Evolutionary conservation across 2,329 filamentous ascomycete species (phyloP), one percentile per base, ranked within the genome.

Genomic region (Fusarium sp.): DNA sequence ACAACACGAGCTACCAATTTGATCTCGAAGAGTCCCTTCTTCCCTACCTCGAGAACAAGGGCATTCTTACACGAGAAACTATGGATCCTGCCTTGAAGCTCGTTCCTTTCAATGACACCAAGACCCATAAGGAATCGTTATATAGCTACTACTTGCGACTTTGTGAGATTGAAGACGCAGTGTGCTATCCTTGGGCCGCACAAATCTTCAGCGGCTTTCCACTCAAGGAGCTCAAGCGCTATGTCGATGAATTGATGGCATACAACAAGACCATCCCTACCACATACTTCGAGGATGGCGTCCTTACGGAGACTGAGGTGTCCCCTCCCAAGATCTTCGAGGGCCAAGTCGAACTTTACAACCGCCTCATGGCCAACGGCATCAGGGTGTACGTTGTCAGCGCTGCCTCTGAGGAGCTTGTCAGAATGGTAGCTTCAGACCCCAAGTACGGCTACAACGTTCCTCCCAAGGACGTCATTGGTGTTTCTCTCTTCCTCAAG

Each of bases 201-300:
- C 80, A 84, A 62, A 76, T 82, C 59, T 84, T 80, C 51, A 77
- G 78, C 42, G 82, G 81, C 27, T 73, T 83, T 34, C 77, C 82
- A 2, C 77, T 86, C 56, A 78, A 81, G 54, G 79, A 84, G 63
- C 78, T 84, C 37, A 83, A 82, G 73, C 80, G 78, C 61, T 82
- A 82, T 66, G 80, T 83, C 3, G 84, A 85, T 67, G 80, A 85
- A 66, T 78, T 85, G 62, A 82, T 85, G 75, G 78, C 81, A 2
- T 77, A 81, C 59, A 80, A 82, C 72, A 64, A 50, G 27, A 79
- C 78, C 11, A 78, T 83, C 7, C 63, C 76, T 7, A 75, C 76
- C n/a, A 78, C 72, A 7, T 82, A 82, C 68, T 81, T 72, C 46
- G 76, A 80, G 12, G 79, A 66, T 20, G 80, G 77, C 20, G 72